Evolutionary conservation across 202 grass and related monocot species (phyloP).

Genomic region (Dendrocalamus latiflorus): DNA sequence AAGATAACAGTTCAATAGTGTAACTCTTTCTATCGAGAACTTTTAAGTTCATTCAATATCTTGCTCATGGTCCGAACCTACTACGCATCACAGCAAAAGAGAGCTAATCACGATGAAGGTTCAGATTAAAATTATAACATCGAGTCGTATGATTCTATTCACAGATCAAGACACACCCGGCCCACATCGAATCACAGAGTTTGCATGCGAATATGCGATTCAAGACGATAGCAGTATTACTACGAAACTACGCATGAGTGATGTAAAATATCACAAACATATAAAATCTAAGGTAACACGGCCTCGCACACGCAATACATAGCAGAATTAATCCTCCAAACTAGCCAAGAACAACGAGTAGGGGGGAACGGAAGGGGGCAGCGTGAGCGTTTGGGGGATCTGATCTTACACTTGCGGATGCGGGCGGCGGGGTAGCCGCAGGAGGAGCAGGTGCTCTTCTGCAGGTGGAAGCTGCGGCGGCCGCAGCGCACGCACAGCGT

Average conservation of each 20-base stretch:
- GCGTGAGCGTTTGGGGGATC: neutral
- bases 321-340: neutral
- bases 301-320: neutral
- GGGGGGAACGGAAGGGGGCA: too few species aligned
- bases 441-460: conserved; percentile 70
- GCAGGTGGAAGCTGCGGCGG: conserved; percentile 67
- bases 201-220: neutral
- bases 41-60: too few species aligned
- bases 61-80: neutral
- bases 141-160: neutral
- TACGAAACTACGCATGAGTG: neutral
- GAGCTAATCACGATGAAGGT: too few species aligned
- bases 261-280: neutral
- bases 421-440: conserved; percentile 67
- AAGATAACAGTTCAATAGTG: neutral
- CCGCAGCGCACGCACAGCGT: conserved; percentile 72
- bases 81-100: neutral
- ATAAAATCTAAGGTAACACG: neutral
- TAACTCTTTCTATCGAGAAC: neutral
- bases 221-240: neutral
- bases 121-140: neutral
- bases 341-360: neutral
- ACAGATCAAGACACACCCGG: neutral
- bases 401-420: conserved; percentile 73
- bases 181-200: neutral